A percentile compares a stretch with the other conserved stretches of the same genome.
Conservation (phyloP, 2,329 filamentous ascomycete species). For the Claviceps sp. region DNA sequence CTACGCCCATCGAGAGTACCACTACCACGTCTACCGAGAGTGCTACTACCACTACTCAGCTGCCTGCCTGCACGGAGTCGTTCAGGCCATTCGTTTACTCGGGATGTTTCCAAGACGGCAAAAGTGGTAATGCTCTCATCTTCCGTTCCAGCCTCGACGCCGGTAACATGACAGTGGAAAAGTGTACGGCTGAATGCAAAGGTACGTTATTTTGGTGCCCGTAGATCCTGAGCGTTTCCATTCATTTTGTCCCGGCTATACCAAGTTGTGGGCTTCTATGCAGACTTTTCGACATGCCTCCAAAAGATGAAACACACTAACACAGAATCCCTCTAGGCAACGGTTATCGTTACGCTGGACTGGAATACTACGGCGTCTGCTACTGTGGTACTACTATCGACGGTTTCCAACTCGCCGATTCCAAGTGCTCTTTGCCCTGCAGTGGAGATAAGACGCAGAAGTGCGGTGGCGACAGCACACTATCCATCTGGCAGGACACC, state of each 20-base stretch:
- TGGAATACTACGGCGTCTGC: conserved; percentile 38
- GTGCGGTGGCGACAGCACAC: conserved; percentile 33
- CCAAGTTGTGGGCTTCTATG: no score
- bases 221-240: background rate
- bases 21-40: no score
- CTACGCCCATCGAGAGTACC: no score
- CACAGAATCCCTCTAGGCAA: conserved; percentile 22
- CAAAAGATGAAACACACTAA: background rate
- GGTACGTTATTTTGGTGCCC: conserved; percentile 16
- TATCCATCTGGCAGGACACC: conserved; percentile 36
- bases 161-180: conserved; percentile 32
- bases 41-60: conserved; percentile 9
- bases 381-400: conserved; percentile 39
- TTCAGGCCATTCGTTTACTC: conserved; percentile 34
- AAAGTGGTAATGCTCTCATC: conserved; percentile 21
- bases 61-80: conserved; percentile 29
- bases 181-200: conserved; percentile 35
- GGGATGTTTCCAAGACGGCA: conserved; percentile 32
- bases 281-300: background rate
- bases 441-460: conserved; percentile 29
- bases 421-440: conserved; percentile 44
- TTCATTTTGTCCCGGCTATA: background rate
- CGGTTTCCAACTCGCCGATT: conserved; percentile 35
- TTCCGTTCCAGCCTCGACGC: conserved; percentile 26
- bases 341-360: conserved; percentile 36